Conservation (phyloP, 2,329 filamentous ascomycete genomes). For the Phaeomoniella chlamydospora region DNA sequence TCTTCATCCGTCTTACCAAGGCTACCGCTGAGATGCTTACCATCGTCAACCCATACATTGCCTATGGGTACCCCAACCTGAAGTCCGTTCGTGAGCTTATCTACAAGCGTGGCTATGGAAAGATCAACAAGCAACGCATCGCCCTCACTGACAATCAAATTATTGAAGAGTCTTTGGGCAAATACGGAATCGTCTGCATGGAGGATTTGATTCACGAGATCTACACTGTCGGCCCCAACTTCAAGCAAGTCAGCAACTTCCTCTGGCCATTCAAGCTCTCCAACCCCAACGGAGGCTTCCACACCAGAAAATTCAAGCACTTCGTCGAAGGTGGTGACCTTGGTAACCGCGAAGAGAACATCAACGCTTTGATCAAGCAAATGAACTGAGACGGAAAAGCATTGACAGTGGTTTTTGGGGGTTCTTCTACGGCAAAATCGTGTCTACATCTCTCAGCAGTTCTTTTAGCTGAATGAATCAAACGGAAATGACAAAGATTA, state of each 20-base stretch:
- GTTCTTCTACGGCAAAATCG: not conserved
- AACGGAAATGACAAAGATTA: not conserved
- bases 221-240: conserved; percentile 96
- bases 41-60: conserved; percentile 96
- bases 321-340: conserved; percentile 97
- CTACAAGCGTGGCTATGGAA: conserved; percentile 99
- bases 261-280: conserved; percentile 99
- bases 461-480: not conserved
- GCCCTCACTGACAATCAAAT: conserved; percentile 95
- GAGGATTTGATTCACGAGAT: conserved; percentile 99
- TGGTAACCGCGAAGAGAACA: conserved; percentile 96
- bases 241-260: conserved; percentile 99
- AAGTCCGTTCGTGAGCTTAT: conserved; percentile 98
- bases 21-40: conserved; percentile 94
- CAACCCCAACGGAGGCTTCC: conserved; percentile 97
- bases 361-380: conserved; percentile 90
- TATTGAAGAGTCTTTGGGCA: conserved; percentile 90
- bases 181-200: conserved; percentile 98
- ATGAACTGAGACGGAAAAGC: conserved; percentile 63
- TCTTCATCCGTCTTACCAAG: conserved; percentile 97
- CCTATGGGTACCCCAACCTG: conserved; percentile 98
- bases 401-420: not conserved
- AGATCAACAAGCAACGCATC: conserved; percentile 96
- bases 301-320: conserved; percentile 94
- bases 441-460: not conserved